Base-by-base conservation (phyloP, 306 rosid species). In the Quercus wislizeni region DNA sequence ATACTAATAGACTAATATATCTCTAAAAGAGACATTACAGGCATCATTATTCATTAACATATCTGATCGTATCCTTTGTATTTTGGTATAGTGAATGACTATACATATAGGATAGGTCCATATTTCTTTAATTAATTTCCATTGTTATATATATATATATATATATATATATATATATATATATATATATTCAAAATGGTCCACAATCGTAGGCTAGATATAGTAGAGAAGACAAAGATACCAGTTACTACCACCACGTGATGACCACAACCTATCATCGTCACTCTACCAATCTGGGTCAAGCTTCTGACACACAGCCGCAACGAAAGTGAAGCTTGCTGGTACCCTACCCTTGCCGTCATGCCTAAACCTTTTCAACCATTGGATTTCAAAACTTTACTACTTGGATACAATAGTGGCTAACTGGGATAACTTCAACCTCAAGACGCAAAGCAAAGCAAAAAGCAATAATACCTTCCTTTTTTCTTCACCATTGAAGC, bases 181-280 rank as follows among this genome's bases (percentile, higher is more conserved):
- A 7, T 38, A 7, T 38, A 38, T 3, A 58, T 4, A 46, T 1
- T 51, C 69, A 33, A 71, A 27, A 71, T 54, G 69, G 85, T 64
- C 81, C 81, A 82, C 62, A 72, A 14, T 55, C 4, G 85, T 38
- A 65, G 41, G 63, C 63, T 72, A 71, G 75, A 46, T 21, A 10
- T 1, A 38, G 5, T 9, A 9, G 65, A 64, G 63, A 27, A 38
- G 74, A 75, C 78, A 79, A 1, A 52, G 20, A 19, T 62, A 5
- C 58, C 51, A 31, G n/a, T 61, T n/a, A 56, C 71, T 72, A 25
- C 69, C 62, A 17, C 58, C 78, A 79, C 61, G 87, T 79, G 78
- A 71, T 19, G 38, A 11, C 71, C 80, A 58, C 68, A 27, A 78
- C 74, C 38, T 25, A 2, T 28, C 31, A 7, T 9, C 0, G 13